These are phyloP conservation scores for Lyophyllum shimeji DNA, from an alignment of 768 basidiomycete species.

Conservation along the genomic window DNA sequence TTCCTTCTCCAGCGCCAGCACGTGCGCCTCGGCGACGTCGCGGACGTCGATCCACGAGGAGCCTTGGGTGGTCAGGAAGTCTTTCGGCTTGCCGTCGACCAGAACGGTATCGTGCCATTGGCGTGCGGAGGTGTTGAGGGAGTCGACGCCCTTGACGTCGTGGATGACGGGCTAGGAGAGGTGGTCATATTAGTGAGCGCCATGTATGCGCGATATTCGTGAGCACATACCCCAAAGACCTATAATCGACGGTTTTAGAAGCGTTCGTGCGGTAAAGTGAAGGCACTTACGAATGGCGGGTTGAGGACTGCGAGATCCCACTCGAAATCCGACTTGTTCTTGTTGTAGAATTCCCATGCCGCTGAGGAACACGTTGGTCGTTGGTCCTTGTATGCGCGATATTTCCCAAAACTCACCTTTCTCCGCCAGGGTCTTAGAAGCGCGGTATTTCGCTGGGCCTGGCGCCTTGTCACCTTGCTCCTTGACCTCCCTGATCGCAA, in stretches of 20 bases:
- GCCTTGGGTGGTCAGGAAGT: slow-evolving; percentile 21
- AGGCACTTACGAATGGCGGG: slow-evolving; percentile 49
- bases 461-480: slow-evolving; percentile 48
- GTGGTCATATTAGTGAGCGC: neutral
- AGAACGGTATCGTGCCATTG: slow-evolving; percentile 34
- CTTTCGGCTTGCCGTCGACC: slow-evolving; percentile 14
- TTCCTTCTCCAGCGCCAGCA: slow-evolving; percentile 42
- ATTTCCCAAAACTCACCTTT: slow-evolving; percentile 29
- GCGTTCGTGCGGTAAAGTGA: neutral
- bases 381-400: too few relatives aligned
- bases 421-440: slow-evolving; percentile 63
- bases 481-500: slow-evolving; percentile 43
- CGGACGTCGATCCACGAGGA: slow-evolving; percentile 42
- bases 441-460: slow-evolving; percentile 45
- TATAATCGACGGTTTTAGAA: too few relatives aligned
- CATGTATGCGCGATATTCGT: neutral
- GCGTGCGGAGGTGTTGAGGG: slow-evolving; percentile 36
- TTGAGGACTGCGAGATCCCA: slow-evolving; percentile 56
- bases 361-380: too few relatives aligned
- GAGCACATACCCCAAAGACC: slow-evolving; percentile 36
- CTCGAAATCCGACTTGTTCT: slow-evolving; percentile 35
- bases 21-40: slow-evolving; percentile 52
- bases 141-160: slow-evolving; percentile 24
- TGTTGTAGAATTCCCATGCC: slow-evolving; percentile 39
- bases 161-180: slow-evolving; percentile 36